Base-by-base conservation (phyloP, 2,329 filamentous ascomycete genomes). In the Calonectria pauciramosa region DNA sequence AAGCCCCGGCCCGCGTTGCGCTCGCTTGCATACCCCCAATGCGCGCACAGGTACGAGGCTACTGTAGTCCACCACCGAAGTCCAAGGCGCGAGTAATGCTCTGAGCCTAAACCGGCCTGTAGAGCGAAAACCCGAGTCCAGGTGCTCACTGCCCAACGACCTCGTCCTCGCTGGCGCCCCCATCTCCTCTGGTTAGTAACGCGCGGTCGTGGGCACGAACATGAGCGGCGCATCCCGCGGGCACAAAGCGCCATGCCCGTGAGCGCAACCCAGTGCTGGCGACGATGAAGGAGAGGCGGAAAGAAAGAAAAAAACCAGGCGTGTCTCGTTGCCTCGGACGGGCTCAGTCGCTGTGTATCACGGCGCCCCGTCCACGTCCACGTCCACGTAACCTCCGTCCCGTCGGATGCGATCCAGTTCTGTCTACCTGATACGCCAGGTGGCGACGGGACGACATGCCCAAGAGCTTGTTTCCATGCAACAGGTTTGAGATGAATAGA, bases 401-500 rank as follows among this genome's bases (percentile, higher is more conserved):
- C 26, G 59, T 66, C 41, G 59, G 34, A 49, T 73, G 36, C 71
- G 36, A 38, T 74, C 67, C 44, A 47, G 69, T 59, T 59, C 26
- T 60, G 56, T 76, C 71, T 70, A 73, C 72, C 77, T 79, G 77
- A 77, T 68, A 77, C 75, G 60, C 64, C 74, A 59, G 68, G 68
- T 72, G 75, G 70, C 71, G 68, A 73, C 69, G 63, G 68, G 67
- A 79, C 56, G 51, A 71, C 60, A 38, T 23, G 65, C 63, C 68
- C 72, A 72, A 54, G 51, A 63, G 60, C 59, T 52, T 72, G 70
- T 60, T 60, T 44, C 68, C 60, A 66, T 69, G 60, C 59, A 63
- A 16, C 56, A 28, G 23, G 56, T 41, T 63, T 63, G 56, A 23
- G 34, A 63, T 38, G 34, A 41, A 63, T 36, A 63, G 32, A 63